phyloP scores from a whole-genome alignment of 1,284 basidiomycete species.

The Entoloma clypeatum region DNA sequence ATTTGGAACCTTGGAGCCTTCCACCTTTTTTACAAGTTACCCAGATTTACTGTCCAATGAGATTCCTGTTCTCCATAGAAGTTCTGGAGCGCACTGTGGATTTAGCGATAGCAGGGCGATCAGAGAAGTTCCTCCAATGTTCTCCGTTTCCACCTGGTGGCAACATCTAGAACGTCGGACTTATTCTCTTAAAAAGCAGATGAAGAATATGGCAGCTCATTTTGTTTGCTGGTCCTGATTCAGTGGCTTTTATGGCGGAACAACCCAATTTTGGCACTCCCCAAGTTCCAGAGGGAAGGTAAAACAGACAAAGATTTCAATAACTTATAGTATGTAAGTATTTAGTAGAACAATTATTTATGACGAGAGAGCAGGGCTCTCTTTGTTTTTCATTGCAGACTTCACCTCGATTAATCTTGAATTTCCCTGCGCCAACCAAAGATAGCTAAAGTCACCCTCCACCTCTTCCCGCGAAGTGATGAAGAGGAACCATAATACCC shows the following conservation, averaged over 20 bases:
- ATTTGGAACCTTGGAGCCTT: slow-evolving; percentile 20
- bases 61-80: slow-evolving; percentile 20
- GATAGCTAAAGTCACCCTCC: too few species aligned
- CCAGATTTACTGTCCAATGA: slow-evolving; percentile 17
- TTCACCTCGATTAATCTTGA: too few species aligned
- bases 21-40: slow-evolving; percentile 24
- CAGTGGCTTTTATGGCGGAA: background rate
- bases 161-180: slow-evolving; percentile 16
- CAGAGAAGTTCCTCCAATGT: background rate
- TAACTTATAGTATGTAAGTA: too few species aligned
- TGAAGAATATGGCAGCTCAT: slow-evolving; percentile 17
- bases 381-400: too few species aligned
- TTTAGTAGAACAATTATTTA: slow-evolving; percentile 4
- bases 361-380: slow-evolving; percentile 35
- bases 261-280: too few species aligned
- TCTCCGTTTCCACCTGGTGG: slow-evolving; percentile 13
- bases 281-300: too few species aligned
- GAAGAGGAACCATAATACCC: slow-evolving; percentile 22
- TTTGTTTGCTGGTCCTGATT: slow-evolving; percentile 13
- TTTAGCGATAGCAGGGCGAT: background rate
- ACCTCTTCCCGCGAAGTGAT: slow-evolving; percentile 15
- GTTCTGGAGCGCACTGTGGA: slow-evolving; percentile 12
- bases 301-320: slow-evolving; percentile 5
- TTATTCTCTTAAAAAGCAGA: slow-evolving; percentile 15
- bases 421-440: too few species aligned